A percentile compares a stretch with the other conserved stretches of the same genome.
Conservation (phyloP, 129 eudicot species). For the Lactuca sativa region DNA sequence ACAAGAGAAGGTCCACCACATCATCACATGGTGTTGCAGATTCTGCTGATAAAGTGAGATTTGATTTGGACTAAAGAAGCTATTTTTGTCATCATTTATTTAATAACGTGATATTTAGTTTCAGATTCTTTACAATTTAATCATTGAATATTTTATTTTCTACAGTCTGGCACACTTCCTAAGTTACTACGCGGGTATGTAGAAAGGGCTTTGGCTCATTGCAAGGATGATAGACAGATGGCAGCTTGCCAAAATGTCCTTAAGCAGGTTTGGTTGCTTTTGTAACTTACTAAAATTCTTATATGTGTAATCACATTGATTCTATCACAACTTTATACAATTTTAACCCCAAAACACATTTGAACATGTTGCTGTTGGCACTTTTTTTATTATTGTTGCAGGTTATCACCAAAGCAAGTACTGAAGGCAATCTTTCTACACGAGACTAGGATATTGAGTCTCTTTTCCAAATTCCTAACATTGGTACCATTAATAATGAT, state of each 20-base stretch:
- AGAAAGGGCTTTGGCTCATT: slow-evolving; percentile 97
- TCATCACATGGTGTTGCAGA: slow-evolving; percentile 56
- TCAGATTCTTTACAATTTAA: no score
- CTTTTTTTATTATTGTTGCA: slow-evolving; percentile 26
- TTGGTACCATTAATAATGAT: slow-evolving; percentile 45
- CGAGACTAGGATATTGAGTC: slow-evolving; percentile 97
- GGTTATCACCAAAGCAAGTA: slow-evolving; percentile 90
- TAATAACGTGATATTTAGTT: no score
- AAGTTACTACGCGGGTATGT: slow-evolving; percentile 92
- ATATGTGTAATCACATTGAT: no score
- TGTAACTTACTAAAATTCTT: no score
- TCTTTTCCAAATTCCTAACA: slow-evolving; percentile 69
- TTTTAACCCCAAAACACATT: no score
- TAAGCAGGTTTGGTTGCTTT: slow-evolving; percentile 58
- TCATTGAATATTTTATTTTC: slow-evolving; percentile 17
- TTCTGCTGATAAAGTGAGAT: slow-evolving; percentile 70
- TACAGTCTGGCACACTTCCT: slow-evolving; percentile 83
- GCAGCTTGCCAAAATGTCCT: slow-evolving; percentile 79
- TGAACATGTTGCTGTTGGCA: slow-evolving; percentile 5
- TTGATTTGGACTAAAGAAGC: slow-evolving; percentile 6
- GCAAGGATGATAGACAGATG: slow-evolving; percentile 86
- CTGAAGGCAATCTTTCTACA: slow-evolving; percentile 73
- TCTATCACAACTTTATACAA: no score
- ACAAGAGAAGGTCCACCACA: slow-evolving; percentile 55
- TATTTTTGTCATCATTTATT: slow-evolving; percentile 8